These are phyloP conservation scores for Naganishia vaughanmartiniae DNA, from an alignment of 768 basidiomycete species.

Conservation along the genomic window DNA sequence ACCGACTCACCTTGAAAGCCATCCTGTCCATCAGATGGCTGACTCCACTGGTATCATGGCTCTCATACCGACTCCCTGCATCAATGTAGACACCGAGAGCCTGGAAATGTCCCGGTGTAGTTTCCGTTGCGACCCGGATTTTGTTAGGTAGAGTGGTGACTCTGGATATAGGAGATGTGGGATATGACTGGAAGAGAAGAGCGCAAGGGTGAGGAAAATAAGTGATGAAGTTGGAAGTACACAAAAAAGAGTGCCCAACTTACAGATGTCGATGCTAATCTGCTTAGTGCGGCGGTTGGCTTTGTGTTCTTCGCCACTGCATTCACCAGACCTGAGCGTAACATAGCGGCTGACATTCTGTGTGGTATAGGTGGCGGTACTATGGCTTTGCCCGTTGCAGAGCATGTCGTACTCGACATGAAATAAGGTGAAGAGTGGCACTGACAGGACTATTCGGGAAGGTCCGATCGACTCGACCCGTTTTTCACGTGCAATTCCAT, in stretches of 20 bases:
- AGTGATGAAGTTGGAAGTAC: neutral
- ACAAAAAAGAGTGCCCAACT: neutral
- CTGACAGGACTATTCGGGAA: neutral
- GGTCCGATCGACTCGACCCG: neutral
- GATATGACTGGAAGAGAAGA: neutral
- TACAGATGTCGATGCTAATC: constrained; percentile 18
- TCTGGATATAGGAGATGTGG: constrained; percentile 5
- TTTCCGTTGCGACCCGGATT: constrained; percentile 85
- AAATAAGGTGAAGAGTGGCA: neutral
- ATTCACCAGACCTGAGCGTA: constrained; percentile 7
- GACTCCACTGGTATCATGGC: constrained; percentile 66
- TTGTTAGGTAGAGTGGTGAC: constrained; percentile 87
- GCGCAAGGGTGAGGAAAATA: neutral
- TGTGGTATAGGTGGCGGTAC: neutral
- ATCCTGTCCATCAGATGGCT: constrained; percentile 91
- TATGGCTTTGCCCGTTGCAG: neutral
- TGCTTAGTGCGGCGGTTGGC: neutral
- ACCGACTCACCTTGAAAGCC: constrained; percentile 80
- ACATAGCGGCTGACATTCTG: constrained; percentile 2
- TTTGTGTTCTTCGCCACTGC: constrained; percentile 18
- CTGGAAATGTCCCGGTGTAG: constrained; percentile 88
- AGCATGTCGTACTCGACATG: neutral
- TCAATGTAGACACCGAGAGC: constrained; percentile 90
- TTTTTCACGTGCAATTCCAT: neutral
- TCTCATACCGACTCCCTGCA: constrained; percentile 88